These are phyloP conservation scores for Kurtzmaniella natalensis DNA, from an alignment of 1,139 yeast species.

Conservation along the genomic window DNA sequence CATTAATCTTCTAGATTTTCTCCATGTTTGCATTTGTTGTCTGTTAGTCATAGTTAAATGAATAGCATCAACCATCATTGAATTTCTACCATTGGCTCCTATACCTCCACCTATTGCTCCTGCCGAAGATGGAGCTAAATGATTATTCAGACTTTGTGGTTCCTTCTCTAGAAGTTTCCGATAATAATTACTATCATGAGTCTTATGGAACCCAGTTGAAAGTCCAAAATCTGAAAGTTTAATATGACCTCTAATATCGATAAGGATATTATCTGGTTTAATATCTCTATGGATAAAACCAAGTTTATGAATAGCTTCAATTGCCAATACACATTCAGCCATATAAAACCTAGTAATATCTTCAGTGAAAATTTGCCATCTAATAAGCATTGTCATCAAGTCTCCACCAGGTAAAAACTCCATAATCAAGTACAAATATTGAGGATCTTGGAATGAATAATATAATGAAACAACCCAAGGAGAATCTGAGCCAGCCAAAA, in stretches of 20 bases:
- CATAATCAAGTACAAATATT: slow-evolving; percentile 74
- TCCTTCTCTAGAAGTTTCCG: slow-evolving; percentile 68
- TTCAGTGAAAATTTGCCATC: slow-evolving; percentile 84
- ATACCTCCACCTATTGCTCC: slow-evolving; percentile 14
- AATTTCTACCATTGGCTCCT: slow-evolving; percentile 46
- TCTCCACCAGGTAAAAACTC: slow-evolving; percentile 86
- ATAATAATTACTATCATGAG: slow-evolving; percentile 77
- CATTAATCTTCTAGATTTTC: slow-evolving; percentile 92
- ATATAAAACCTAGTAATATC: slow-evolving; percentile 80
- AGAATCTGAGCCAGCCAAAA: slow-evolving; percentile 77
- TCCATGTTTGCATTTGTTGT: slow-evolving; percentile 98
- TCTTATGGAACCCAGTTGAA: slow-evolving; percentile 81
- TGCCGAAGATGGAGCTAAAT: slow-evolving; percentile 18
- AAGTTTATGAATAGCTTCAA: slow-evolving; percentile 75
- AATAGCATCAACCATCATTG: slow-evolving; percentile 92
- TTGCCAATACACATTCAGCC: slow-evolving; percentile 84
- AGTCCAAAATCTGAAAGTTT: slow-evolving; percentile 80
- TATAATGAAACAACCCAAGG: slow-evolving; percentile 85
- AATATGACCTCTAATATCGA: slow-evolving; percentile 76
- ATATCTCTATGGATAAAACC: slow-evolving; percentile 80
- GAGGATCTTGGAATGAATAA: slow-evolving; percentile 76
- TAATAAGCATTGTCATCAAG: slow-evolving; percentile 79
- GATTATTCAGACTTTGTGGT: slow-evolving; percentile 18
- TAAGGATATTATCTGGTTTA: slow-evolving; percentile 76
- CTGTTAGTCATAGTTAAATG: slow-evolving; percentile 93